Evolutionary conservation across 2,329 filamentous ascomycete species (phyloP).

Genomic region (Didymosphaeria variabile): DNA sequence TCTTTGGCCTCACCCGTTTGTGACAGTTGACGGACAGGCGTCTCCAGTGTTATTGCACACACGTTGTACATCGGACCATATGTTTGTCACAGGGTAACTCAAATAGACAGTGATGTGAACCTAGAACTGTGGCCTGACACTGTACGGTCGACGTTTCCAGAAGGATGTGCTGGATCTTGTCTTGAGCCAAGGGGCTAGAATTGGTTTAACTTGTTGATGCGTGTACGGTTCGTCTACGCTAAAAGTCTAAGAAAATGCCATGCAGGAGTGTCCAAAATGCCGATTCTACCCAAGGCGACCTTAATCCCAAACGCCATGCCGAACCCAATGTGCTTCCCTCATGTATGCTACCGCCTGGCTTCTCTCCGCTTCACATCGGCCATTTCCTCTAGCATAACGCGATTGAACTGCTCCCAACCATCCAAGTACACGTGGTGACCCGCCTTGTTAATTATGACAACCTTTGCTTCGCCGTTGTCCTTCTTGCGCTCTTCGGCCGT

Average conservation of each 20-base stretch:
- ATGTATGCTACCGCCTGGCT: conserved; percentile 22
- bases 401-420: conserved; percentile 74
- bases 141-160: too few relatives aligned
- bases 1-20: conserved; percentile 7
- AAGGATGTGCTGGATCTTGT: not conserved
- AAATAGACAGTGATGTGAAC: too few relatives aligned
- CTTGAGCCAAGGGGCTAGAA: not conserved
- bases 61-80: not conserved
- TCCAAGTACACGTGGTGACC: conserved; percentile 79
- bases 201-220: not conserved
- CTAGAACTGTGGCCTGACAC: too few relatives aligned
- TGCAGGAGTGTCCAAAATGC: conserved; percentile 5
- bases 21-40: not conserved
- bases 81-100: too few relatives aligned
- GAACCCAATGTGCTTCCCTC: not conserved
- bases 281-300: conserved; percentile 5
- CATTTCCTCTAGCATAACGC: conserved; percentile 72
- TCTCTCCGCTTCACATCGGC: conserved; percentile 63
- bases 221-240: not conserved
- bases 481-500: conserved; percentile 72
- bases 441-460: conserved; percentile 77
- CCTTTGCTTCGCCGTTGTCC: conserved; percentile 84
- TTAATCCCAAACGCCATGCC: conserved; percentile 17
- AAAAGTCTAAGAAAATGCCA: not conserved
- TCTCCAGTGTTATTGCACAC: not conserved